phyloP scores from a whole-genome alignment of 495 filamentous ascomycete species.

The Podospora tetraspora region DNA sequence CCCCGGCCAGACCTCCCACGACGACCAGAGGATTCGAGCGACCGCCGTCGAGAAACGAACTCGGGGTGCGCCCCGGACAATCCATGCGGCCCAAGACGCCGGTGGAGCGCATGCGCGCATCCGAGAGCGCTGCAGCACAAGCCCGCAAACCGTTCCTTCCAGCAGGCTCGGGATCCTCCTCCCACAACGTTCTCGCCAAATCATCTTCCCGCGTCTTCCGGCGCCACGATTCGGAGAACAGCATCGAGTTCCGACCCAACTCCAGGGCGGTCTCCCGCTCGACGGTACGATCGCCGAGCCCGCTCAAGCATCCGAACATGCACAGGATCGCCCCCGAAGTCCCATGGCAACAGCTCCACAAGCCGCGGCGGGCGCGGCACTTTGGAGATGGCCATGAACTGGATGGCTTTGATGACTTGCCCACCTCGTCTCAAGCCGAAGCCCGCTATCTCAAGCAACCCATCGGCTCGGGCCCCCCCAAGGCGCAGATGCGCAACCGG shows the following conservation, averaged over 20 bases:
- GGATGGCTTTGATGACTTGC: constrained; percentile 90
- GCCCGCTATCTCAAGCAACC: constrained; percentile 78
- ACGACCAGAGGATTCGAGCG: constrained; percentile 44
- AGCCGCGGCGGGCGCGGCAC: constrained; percentile 65
- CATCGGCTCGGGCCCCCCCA: constrained; percentile 57
- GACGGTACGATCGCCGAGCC: constrained; percentile 53
- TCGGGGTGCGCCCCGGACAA: constrained; percentile 32
- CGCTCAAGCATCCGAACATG: constrained; percentile 35
- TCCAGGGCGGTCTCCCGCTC: constrained; percentile 53
- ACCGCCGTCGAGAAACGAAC: constrained; percentile 43
- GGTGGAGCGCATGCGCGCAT: constrained; percentile 53
- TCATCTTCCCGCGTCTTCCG: constrained; percentile 57
- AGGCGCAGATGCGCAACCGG: constrained; percentile 57
- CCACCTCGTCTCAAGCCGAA: constrained; percentile 78
- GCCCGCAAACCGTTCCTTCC: constrained; percentile 72
- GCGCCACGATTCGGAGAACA: constrained; percentile 66
- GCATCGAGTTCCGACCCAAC: constrained; percentile 48
- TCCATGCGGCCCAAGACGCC: constrained; percentile 65
- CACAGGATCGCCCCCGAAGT: constrained; percentile 39
- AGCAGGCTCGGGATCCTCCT: constrained; percentile 68
- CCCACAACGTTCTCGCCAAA: constrained; percentile 73
- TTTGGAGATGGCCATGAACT: constrained; percentile 92
- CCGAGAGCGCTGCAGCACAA: constrained; percentile 49
- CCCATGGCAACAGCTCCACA: constrained; percentile 55
- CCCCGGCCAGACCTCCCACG: constrained; percentile 36